Evolutionary conservation across 768 basidiomycete genomes (phyloP).

Genomic region (Lactarius trivialis): DNA sequence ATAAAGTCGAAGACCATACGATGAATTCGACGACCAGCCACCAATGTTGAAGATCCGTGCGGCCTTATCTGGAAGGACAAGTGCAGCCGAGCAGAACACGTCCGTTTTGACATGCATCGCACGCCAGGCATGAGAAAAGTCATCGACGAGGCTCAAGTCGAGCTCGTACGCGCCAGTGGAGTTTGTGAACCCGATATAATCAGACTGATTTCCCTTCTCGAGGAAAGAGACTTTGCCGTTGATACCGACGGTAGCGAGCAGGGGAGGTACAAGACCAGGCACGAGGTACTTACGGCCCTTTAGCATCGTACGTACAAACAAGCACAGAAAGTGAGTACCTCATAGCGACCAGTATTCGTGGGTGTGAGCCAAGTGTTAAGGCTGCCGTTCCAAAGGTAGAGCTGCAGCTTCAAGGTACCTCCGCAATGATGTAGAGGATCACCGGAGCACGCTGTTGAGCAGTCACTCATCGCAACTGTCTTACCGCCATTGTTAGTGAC

Average conservation of each 20-base stretch:
- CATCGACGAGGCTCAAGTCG: conserved; percentile 49
- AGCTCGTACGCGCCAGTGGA: conserved; percentile 77
- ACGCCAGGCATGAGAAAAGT: conserved; percentile 52
- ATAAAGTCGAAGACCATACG: conserved; percentile 69
- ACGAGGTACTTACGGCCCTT: conserved; percentile 35
- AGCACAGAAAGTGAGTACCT: not conserved
- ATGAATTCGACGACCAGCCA: conserved; percentile 62
- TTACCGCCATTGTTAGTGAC: conserved; percentile 34
- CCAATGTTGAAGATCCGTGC: conserved; percentile 62
- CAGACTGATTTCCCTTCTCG: conserved; percentile 55
- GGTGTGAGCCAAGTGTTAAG: not conserved
- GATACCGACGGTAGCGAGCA: conserved; percentile 68
- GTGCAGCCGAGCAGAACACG: conserved; percentile 70
- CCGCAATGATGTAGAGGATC: conserved; percentile 68
- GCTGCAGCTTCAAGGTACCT: conserved; percentile 29
- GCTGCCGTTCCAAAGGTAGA: not conserved
- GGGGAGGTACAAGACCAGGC: conserved; percentile 59
- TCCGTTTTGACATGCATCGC: conserved; percentile 71
- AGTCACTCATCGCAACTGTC: conserved; percentile 30
- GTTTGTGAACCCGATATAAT: conserved; percentile 48
- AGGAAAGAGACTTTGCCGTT: conserved; percentile 80
- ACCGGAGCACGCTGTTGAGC: conserved; percentile 56
- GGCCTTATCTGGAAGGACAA: conserved; percentile 69
- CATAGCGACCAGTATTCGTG: not conserved
- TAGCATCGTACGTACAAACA: not conserved